Evolutionary conservation across 2,329 filamentous ascomycete species (phyloP).

Genomic region (Madurella fahalii): DNA sequence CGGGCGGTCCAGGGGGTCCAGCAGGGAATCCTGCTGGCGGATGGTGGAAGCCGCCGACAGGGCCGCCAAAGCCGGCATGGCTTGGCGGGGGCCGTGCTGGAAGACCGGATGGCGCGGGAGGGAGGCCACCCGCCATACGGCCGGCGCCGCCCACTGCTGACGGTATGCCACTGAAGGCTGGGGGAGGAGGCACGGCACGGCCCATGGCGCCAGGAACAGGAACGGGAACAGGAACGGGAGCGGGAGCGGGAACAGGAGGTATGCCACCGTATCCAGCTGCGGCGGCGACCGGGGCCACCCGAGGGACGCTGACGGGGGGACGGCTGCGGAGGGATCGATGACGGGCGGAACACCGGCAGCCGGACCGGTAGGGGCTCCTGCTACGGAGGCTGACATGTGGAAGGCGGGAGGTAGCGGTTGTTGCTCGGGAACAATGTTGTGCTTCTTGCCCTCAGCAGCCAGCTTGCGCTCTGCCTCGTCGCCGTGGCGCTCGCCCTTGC

Average conservation of each 20-base stretch:
- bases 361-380: slow-evolving; percentile 21
- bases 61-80: slow-evolving; percentile 43
- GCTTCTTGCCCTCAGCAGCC: slow-evolving; percentile 86
- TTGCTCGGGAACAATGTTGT: slow-evolving; percentile 81
- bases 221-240: too few relatives aligned
- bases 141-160: slow-evolving; percentile 23
- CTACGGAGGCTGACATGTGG: slow-evolving; percentile 41
- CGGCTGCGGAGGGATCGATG: slow-evolving; percentile 17
- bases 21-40: slow-evolving; percentile 39
- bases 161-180: slow-evolving; percentile 18
- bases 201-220: slow-evolving; percentile 26
- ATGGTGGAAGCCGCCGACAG: slow-evolving; percentile 42
- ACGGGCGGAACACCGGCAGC: slow-evolving; percentile 16
- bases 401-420: slow-evolving; percentile 73
- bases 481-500: slow-evolving; percentile 92
- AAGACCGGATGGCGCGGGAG: slow-evolving; percentile 47
- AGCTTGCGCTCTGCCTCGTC: slow-evolving; percentile 90
- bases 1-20: slow-evolving; percentile 23
- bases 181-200: slow-evolving; percentile 13
- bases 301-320: slow-evolving; percentile 24
- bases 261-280: slow-evolving; percentile 17
- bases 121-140: slow-evolving; percentile 31
- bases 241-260: slow-evolving; percentile 13
- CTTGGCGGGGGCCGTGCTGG: slow-evolving; percentile 48
- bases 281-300: slow-evolving; percentile 18